These are phyloP conservation scores for Rauvolfia tetraphylla DNA, from an alignment of 257 asterid species.

Conservation along the genomic window DNA sequence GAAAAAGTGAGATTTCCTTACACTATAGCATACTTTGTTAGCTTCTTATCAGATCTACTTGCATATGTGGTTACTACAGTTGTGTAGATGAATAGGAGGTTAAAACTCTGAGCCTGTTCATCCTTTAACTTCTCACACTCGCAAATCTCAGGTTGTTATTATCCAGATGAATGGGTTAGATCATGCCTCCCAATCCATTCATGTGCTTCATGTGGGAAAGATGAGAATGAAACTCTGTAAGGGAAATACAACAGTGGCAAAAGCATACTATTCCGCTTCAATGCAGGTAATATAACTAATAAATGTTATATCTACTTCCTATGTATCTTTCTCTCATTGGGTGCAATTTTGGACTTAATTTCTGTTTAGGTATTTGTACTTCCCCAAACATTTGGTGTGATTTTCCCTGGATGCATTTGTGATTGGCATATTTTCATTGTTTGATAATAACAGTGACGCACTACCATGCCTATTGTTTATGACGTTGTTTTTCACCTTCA, in stretches of 20 bases:
- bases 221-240: conserved; percentile 84
- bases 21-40: background rate
- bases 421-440: background rate
- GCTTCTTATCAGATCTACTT: background rate
- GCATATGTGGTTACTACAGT: background rate
- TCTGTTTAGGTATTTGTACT: background rate
- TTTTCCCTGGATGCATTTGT: background rate
- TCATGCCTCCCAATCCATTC: conserved; percentile 59
- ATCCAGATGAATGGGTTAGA: conserved; percentile 77
- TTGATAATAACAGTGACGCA: background rate
- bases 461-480: background rate
- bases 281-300: conserved; percentile 66
- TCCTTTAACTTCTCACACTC: background rate
- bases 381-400: background rate
- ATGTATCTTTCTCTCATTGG: background rate
- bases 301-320: background rate
- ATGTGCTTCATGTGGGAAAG: conserved; percentile 75
- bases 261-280: conserved; percentile 78
- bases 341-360: background rate
- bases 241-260: conserved; percentile 64
- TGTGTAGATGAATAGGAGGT: background rate
- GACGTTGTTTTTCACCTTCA: conserved; percentile 21
- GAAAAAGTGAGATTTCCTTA: background rate
- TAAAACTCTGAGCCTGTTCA: background rate
- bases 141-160: conserved; percentile 57